Evolutionary conservation across 345 rosid genomes (phyloP), one percentile per base, ranked within the genome.

Genomic region (Mercurialis annua): DNA sequence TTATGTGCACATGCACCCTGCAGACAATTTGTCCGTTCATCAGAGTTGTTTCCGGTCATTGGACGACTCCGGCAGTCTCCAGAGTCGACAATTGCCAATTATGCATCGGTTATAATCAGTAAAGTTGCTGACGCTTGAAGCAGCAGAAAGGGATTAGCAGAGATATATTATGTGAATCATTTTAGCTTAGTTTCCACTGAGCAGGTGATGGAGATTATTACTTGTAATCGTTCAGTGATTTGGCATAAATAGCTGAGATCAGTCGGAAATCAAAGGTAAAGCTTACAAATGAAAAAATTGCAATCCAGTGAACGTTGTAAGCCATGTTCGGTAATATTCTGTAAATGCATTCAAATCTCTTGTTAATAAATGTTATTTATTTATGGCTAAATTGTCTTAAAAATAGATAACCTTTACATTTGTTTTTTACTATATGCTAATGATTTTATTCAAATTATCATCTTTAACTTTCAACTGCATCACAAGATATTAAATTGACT

Each of bases 1-100:
- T 91, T 94, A 98, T 87, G 97, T 68, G 73, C 85, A 10, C 88
- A 94, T 74, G 80, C 72, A 50, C 85, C 88, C 23, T 94, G 99
- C 85, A 77, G 89, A 59, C 84, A 80, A 44, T 84, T 84, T 67
- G 86, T 90, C 18, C 82, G 82, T 30, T 82, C 93, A 24, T 90
- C 98, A 0, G 98, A 90, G 79, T 80, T 91, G 68, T 83, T 84
- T 69, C 85, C 87, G 0, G 90, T 86, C 70, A 84, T 94, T 0
- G 87, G 83, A 40, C 79, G 85, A 78, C 95, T 95, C 30, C 81
- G 87, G 42, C 98, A 92, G 36, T 95, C 97, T 29, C 93, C 96
- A 10, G 99, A 92, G 71, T 62, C 85, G 34, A 84, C 83, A 69
- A 88, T 95, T 70, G 92, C 96, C 68, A 85, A 90, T 61, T 90